A percentile compares a stretch with the other conserved stretches of the same genome.
phyloP scores from a whole-genome alignment of 1,284 basidiomycete genomes.

The Cutaneotrichosporon daszewskae region DNA sequence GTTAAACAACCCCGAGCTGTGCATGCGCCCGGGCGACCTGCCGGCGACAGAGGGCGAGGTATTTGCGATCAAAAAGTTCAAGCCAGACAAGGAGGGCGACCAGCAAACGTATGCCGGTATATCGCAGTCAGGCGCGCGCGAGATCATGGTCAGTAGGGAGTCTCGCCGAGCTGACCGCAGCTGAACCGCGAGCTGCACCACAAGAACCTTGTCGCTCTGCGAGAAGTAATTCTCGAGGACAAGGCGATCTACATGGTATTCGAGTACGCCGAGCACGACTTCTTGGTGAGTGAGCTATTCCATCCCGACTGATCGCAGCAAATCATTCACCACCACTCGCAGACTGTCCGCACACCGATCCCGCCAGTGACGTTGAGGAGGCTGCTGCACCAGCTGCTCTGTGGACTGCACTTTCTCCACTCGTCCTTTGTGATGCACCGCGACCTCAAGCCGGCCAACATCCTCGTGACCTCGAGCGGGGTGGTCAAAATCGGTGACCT shows the following conservation, averaged over 20 bases:
- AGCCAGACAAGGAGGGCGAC: slow-evolving; percentile 97
- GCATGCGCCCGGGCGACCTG: slow-evolving; percentile 54
- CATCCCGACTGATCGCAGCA: slow-evolving; percentile 57
- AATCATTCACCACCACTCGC: slow-evolving; percentile 96
- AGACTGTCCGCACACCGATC: slow-evolving; percentile 70
- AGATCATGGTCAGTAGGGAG: slow-evolving; percentile 71
- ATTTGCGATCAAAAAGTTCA: slow-evolving; percentile 99
- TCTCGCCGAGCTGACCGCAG: slow-evolving; percentile 47
- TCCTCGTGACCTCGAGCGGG: slow-evolving; percentile 82
- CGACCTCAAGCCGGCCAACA: slow-evolving; percentile 93
- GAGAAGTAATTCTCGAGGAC: slow-evolving; percentile 94
- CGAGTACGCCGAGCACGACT: slow-evolving; percentile 98
- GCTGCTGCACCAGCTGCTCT: slow-evolving; percentile 90
- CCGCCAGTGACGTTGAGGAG: slow-evolving; percentile 78
- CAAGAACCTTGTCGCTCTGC: slow-evolving; percentile 83
- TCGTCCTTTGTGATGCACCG: slow-evolving; percentile 74
- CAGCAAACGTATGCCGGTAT: slow-evolving; percentile 91
- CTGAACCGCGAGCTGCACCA: slow-evolving; percentile 91
- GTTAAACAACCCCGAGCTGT: slow-evolving; percentile 40
- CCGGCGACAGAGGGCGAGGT: slow-evolving; percentile 58
- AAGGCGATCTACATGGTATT: slow-evolving; percentile 99
- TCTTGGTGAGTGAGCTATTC: slow-evolving; percentile 58
- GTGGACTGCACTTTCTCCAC: slow-evolving; percentile 91
- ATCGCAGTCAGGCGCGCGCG: slow-evolving; percentile 91
- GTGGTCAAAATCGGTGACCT: slow-evolving; percentile 97